Conservation (phyloP, 1,284 basidiomycete genomes). For the Austroboletus niveus region DNA sequence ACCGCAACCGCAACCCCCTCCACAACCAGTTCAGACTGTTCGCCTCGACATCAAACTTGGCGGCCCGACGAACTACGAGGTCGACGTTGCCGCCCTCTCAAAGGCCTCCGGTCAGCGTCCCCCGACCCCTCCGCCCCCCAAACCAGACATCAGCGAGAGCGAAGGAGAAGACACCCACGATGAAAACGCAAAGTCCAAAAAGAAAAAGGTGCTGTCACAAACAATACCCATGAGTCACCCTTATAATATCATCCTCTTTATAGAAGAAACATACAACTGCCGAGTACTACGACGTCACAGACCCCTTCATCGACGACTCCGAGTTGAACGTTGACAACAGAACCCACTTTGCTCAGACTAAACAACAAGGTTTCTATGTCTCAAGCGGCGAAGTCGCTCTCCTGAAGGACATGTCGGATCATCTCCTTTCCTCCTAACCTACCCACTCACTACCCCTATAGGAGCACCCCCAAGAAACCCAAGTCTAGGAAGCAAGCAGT, state of each 20-base stretch:
- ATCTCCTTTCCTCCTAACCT: background rate
- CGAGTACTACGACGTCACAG: constrained; percentile 86
- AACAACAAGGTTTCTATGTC: constrained; percentile 93
- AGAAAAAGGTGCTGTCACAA: constrained; percentile 39
- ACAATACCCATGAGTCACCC: background rate
- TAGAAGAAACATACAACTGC: constrained; percentile 57
- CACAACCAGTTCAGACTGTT: constrained; percentile 59
- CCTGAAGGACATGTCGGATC: constrained; percentile 68
- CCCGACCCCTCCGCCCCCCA: constrained; percentile 50
- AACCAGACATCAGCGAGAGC: constrained; percentile 49
- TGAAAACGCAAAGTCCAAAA: constrained; percentile 39
- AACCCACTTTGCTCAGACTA: constrained; percentile 89
- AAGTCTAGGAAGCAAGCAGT: constrained; percentile 53
- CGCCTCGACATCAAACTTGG: constrained; percentile 67
- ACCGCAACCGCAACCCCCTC: constrained; percentile 44
- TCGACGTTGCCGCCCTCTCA: constrained; percentile 59
- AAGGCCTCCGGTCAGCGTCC: constrained; percentile 64
- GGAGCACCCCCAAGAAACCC: constrained; percentile 60
- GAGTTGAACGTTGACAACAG: constrained; percentile 90
- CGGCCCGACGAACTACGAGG: constrained; percentile 71
- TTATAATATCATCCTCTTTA: constrained; percentile 6
- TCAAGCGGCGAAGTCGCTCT: constrained; percentile 82
- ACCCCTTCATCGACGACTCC: constrained; percentile 98
- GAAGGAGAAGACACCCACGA: constrained; percentile 50
- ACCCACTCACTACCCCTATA: constrained; percentile 22